phyloP scores from a whole-genome alignment of 2,329 filamentous ascomycete species.

The Endoconidiophora polonica region DNA sequence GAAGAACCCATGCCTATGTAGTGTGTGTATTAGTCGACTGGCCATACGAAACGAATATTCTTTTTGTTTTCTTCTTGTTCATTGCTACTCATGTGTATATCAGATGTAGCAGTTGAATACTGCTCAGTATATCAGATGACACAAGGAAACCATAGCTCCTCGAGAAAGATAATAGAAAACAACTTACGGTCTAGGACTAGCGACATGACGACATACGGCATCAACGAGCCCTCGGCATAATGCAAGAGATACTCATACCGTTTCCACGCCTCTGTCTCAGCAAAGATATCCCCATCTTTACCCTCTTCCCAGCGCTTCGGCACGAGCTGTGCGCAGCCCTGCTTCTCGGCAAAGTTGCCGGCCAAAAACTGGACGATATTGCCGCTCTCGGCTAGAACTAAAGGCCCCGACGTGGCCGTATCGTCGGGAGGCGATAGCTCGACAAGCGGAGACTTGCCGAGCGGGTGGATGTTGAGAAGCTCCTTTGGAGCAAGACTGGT shows the following conservation, averaged over 20 bases:
- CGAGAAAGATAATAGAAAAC: neutral
- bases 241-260: constrained; percentile 57
- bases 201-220: constrained; percentile 50
- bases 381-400: constrained; percentile 65
- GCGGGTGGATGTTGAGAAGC: constrained; percentile 61
- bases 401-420: constrained; percentile 21
- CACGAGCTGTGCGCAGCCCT: constrained; percentile 24
- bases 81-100: neutral
- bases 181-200: constrained; percentile 39
- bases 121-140: neutral
- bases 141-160: too few species aligned
- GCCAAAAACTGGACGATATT: constrained; percentile 69
- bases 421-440: constrained; percentile 31
- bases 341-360: constrained; percentile 35
- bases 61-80: neutral
- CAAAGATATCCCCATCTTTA: constrained; percentile 38
- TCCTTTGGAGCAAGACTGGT: constrained; percentile 57
- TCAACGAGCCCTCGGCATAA: constrained; percentile 71
- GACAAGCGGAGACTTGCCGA: constrained; percentile 76
- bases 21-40: neutral
- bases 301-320: constrained; percentile 39
- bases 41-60: too few species aligned
- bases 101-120: too few species aligned
- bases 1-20: constrained; percentile 26
- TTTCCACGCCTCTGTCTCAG: constrained; percentile 44